A percentile compares a stretch with the other conserved stretches of the same genome.
Conservation (phyloP, 1,139 yeast genomes). For the Geotrichum citri-aurantii region DNA sequence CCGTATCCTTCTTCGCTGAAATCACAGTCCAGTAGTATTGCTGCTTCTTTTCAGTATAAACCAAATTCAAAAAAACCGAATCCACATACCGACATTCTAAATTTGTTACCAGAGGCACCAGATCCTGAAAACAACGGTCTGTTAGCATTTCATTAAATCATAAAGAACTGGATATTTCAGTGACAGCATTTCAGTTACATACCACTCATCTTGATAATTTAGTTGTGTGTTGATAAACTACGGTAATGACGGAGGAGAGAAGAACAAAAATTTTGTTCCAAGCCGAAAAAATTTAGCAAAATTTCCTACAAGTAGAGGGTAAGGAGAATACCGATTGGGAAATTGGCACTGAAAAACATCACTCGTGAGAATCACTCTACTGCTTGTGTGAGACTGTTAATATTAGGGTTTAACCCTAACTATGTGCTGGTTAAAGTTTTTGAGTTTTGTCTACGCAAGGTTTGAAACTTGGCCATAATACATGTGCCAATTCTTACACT, state of each 20-base stretch:
- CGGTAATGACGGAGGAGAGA: constrained; percentile 8
- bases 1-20: background rate
- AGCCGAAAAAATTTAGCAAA: background rate
- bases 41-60: background rate
- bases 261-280: background rate
- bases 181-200: constrained; percentile 7
- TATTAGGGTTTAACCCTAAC: background rate
- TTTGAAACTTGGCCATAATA: background rate
- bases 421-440: background rate
- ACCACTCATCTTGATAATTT: constrained; percentile 14
- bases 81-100: constrained; percentile 95
- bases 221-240: constrained; percentile 10
- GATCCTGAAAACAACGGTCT: constrained; percentile 16
- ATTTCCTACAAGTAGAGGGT: background rate
- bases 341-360: background rate
- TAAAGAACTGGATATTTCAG: background rate
- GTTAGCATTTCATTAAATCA: constrained; percentile 15
- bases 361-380: background rate
- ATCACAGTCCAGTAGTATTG: constrained; percentile 8
- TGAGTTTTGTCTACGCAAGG: background rate
- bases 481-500: background rate
- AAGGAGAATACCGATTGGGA: constrained; percentile 9
- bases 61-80: background rate
- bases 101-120: constrained; percentile 99
- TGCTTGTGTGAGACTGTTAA: background rate